A percentile compares a stretch with the other conserved stretches of the same genome.
These are phyloP conservation scores for Capsella bursapastoris DNA, from an alignment of 345 rosid genomes.

Conservation along the genomic window DNA sequence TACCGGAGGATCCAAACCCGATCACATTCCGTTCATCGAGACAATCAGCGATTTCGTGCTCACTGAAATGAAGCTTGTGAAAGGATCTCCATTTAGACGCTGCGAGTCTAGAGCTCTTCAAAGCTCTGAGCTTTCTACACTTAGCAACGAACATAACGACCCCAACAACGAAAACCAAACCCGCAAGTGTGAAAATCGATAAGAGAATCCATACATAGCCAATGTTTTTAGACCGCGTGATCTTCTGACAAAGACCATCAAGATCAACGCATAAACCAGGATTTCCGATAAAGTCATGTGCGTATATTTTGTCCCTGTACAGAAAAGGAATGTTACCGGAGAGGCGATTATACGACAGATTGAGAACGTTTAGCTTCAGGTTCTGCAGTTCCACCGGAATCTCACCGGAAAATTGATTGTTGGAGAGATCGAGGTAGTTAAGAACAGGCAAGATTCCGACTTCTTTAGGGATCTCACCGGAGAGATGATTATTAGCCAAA, in stretches of 20 bases:
- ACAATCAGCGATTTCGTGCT: conserved; percentile 61
- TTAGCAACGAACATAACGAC: conserved; percentile 65
- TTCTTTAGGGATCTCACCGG: conserved; percentile 70
- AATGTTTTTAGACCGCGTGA: conserved; percentile 42
- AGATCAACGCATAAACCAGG: conserved; percentile 74
- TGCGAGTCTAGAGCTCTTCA: conserved; percentile 42
- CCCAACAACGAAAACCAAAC: conserved; percentile 58
- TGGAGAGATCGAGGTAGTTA: conserved; percentile 88
- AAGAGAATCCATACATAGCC: conserved; percentile 67
- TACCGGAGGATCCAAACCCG: conserved; percentile 86
- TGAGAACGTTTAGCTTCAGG: conserved; percentile 76
- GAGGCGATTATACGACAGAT: conserved; percentile 72
- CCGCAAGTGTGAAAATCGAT: conserved; percentile 61
- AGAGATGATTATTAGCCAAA: conserved; percentile 64
- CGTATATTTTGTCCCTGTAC: conserved; percentile 57
- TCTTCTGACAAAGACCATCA: conserved; percentile 59
- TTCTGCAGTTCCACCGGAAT: conserved; percentile 73
- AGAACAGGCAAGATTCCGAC: conserved; percentile 74
- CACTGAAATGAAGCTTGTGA: conserved; percentile 81
- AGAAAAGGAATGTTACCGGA: conserved; percentile 74
- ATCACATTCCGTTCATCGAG: conserved; percentile 75
- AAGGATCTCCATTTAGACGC: conserved; percentile 81
- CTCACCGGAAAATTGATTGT: conserved; percentile 66
- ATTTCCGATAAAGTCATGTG: conserved; percentile 68
- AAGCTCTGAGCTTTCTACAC: conserved; percentile 53